Evolutionary conservation across 352 stramenopile species (phyloP).

Genomic region (Pythium aquatile): DNA sequence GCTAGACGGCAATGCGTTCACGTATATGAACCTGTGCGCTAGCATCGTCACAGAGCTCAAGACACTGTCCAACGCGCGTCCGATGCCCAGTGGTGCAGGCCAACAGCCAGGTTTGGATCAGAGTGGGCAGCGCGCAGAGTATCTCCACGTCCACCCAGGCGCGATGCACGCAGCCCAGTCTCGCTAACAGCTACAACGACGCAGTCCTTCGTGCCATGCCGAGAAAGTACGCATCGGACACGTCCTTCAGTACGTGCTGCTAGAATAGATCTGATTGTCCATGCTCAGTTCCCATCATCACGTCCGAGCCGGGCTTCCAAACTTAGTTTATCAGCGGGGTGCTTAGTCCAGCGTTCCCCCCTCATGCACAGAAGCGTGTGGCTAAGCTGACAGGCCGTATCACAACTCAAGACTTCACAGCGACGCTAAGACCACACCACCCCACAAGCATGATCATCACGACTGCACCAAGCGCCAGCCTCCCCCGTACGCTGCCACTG

Average conservation of each 20-base stretch:
- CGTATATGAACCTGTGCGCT: conserved; percentile 99
- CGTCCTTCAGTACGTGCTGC: neutral
- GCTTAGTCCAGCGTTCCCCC: neutral
- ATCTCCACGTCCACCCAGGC: conserved; percentile 33
- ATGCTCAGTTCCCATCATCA: too few relatives aligned
- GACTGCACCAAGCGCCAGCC: neutral
- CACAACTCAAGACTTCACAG: neutral
- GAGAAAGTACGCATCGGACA: too few relatives aligned
- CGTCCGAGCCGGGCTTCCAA: neutral
- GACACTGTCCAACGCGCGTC: conserved; percentile 86
- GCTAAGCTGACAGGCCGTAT: too few relatives aligned
- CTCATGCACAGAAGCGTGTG: neutral
- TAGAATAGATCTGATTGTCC: neutral
- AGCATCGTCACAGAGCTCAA: conserved; percentile 99
- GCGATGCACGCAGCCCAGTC: conserved; percentile 40
- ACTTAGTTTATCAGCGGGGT: neutral
- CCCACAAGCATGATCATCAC: neutral
- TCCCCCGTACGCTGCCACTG: conserved; percentile 5
- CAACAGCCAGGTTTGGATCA: conserved; percentile 34
- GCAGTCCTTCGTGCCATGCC: too few relatives aligned
- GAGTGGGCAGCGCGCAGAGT: conserved; percentile 15
- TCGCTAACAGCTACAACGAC: neutral
- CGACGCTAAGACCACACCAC: neutral
- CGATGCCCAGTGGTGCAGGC: conserved; percentile 51
- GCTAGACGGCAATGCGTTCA: conserved; percentile 96